Evolutionary conservation across 495 filamentous ascomycete genomes (phyloP).

Genomic region (Hyaloscypha finlandica): DNA sequence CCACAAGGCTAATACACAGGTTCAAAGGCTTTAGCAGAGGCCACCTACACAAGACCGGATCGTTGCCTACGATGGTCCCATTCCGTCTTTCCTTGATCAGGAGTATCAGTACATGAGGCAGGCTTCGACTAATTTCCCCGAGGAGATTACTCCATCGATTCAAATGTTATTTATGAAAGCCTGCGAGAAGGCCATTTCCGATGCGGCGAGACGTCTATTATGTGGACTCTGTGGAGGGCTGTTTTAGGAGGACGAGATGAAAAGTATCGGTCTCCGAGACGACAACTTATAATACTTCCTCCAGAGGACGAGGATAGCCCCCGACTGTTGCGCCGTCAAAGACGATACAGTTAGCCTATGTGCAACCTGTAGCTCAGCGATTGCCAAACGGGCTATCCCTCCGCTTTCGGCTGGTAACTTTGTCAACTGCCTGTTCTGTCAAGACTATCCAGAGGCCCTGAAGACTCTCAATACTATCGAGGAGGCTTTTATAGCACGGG

Average conservation of each 20-base stretch:
- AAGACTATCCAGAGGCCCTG: constrained; percentile 21
- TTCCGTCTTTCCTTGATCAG: constrained; percentile 21
- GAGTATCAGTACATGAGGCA: constrained; percentile 23
- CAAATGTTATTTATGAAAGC: constrained; percentile 20
- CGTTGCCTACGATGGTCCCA: constrained; percentile 14
- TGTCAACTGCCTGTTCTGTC: constrained; percentile 22
- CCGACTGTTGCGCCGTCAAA: constrained; percentile 23
- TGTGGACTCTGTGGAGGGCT: constrained; percentile 22
- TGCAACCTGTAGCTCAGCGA: constrained; percentile 18
- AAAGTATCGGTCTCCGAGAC: constrained; percentile 17
- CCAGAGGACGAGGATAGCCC: constrained; percentile 21
- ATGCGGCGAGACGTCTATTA: constrained; percentile 25
- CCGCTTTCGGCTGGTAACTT: constrained; percentile 22
- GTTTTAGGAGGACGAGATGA: constrained; percentile 20
- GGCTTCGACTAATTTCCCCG: constrained; percentile 24
- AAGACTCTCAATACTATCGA: constrained; percentile 22
- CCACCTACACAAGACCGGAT: constrained; percentile 16
- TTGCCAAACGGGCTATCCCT: constrained; percentile 19
- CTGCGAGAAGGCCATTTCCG: constrained; percentile 21
- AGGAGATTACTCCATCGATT: constrained; percentile 16
- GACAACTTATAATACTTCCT: constrained; percentile 22
- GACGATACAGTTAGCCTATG: constrained; percentile 20
- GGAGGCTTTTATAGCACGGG: constrained; percentile 21
- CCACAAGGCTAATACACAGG: constrained; percentile 2
- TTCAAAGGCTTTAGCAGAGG: constrained; percentile 12